A percentile compares a stretch with the other conserved stretches of the same genome.
phyloP scores from a whole-genome alignment of 306 rosid genomes.

The Ormosia emarginata region DNA sequence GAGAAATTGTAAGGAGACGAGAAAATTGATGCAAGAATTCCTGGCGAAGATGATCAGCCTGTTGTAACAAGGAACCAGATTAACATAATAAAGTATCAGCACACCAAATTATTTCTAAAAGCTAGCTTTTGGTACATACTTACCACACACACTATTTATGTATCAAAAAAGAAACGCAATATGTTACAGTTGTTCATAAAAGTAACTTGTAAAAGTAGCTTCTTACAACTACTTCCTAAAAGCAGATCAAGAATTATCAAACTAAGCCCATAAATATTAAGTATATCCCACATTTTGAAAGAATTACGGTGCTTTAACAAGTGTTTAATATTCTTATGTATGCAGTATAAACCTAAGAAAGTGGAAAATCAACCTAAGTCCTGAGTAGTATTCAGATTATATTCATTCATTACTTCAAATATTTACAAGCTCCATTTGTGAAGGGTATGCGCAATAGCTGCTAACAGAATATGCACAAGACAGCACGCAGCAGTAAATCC shows the following conservation, averaged over 20 bases:
- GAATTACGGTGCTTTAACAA: neutral
- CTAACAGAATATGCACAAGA: neutral
- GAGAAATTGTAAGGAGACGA: neutral
- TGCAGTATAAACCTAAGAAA: neutral
- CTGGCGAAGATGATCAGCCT: conserved; percentile 21
- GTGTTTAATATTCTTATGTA: neutral
- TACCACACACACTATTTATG: too few species aligned
- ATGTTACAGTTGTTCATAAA: too few species aligned
- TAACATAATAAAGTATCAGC: neutral
- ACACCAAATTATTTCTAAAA: neutral
- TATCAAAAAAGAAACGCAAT: too few species aligned
- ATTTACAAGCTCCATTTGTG: neutral
- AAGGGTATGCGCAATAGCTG: neutral
- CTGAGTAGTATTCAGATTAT: neutral
- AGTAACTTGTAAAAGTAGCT: neutral
- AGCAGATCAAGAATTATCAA: too few species aligned
- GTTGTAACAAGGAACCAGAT: neutral
- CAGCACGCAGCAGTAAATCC: neutral
- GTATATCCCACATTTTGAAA: neutral
- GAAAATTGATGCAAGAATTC: conserved; percentile 14
- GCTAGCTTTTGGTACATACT: neutral
- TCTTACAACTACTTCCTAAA: too few species aligned
- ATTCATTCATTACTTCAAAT: neutral
- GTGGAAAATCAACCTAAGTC: neutral
- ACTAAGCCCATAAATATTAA: too few species aligned